Evolutionary conservation across 192 early-diverging fungal species (phyloP), one percentile per base, ranked within the genome.

Genomic region (Chytriomyces sp.): DNA sequence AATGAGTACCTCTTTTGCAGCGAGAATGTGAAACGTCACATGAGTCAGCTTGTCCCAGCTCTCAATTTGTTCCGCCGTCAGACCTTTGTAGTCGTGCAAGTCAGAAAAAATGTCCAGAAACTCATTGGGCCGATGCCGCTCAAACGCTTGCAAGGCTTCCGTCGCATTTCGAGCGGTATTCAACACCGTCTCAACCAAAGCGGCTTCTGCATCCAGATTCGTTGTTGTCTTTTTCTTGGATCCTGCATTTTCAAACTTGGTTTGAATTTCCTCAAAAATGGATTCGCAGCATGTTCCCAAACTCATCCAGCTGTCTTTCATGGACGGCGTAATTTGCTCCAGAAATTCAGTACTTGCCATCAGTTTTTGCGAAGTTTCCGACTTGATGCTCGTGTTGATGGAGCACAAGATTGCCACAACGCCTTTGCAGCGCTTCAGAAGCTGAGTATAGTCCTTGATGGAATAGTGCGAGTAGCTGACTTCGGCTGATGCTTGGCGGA

Each of bases 11-110:
- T 77, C 75, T 63, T 43, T 26, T 10, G 64, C 1, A 7, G 66
- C 65, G 45, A 77, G 64, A 18, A 77, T 43, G 23, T 48, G 48
- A 43, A 77, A 77, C 2, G 24, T 77, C 16, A 77, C 50, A 7
- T 77, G 64, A 46, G 53, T 20, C 18, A 77, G 46, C 24, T 48
- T 48, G 9, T 77, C 65, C 75, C 64, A 69, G 13, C 16, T 18
- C 16, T 69, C 67, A 11, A 11, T 20, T 20, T 20, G 63, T 9
- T 72, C 44, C 5, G n/a, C 24, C 70, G 45, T 11, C 16, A 61
- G 44, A 23, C 28, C 61, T 7, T 65, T 45, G 26, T 26, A 26
- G 13, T 23, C 13, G 26, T 26, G 11, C 26, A 23, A 13, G 24
- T 64, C 63, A 11, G 63, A 3, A 6, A 26, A 64, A 5, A 64